A percentile compares a stretch with the other conserved stretches of the same genome.
These are phyloP conservation scores for Fusarium transvaalense DNA, from an alignment of 2,329 filamentous ascomycete species.

Conservation along the genomic window DNA sequence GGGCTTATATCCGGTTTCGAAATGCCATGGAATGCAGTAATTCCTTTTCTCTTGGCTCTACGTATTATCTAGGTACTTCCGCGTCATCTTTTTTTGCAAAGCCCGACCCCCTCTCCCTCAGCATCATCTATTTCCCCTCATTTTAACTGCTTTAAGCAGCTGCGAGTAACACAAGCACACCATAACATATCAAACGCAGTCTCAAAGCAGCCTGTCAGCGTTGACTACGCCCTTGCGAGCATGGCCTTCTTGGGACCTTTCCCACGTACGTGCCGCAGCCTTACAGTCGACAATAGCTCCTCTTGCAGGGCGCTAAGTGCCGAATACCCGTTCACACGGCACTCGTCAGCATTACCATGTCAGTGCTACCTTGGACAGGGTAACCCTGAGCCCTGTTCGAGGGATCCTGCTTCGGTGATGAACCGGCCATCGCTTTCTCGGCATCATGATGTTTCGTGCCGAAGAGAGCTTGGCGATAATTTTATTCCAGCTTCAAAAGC, in stretches of 20 bases:
- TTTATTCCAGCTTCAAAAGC: neutral
- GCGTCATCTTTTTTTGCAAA: neutral
- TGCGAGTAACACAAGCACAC: neutral
- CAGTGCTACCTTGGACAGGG: slow-evolving; percentile 28
- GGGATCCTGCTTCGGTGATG: slow-evolving; percentile 34
- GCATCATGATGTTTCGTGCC: slow-evolving; percentile 15
- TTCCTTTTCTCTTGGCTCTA: neutral
- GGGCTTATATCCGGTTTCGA: neutral
- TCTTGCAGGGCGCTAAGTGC: slow-evolving; percentile 23
- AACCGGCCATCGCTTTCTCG: slow-evolving; percentile 37
- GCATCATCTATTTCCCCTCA: neutral
- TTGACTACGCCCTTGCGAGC: neutral
- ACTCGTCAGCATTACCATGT: slow-evolving; percentile 11
- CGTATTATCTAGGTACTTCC: neutral
- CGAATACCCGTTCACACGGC: slow-evolving; percentile 30
- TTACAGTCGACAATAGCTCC: neutral
- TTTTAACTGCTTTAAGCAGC: slow-evolving; percentile 5
- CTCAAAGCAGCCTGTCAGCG: neutral
- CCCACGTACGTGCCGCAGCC: neutral
- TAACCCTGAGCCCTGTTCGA: slow-evolving; percentile 13
- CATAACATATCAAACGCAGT: neutral
- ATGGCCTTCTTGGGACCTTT: neutral
- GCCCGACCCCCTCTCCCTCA: neutral
- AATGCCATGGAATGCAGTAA: neutral
- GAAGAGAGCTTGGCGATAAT: slow-evolving; percentile 14